Conservation (phyloP, 2,329 filamentous ascomycete genomes). For the Penicillium sp. region DNA sequence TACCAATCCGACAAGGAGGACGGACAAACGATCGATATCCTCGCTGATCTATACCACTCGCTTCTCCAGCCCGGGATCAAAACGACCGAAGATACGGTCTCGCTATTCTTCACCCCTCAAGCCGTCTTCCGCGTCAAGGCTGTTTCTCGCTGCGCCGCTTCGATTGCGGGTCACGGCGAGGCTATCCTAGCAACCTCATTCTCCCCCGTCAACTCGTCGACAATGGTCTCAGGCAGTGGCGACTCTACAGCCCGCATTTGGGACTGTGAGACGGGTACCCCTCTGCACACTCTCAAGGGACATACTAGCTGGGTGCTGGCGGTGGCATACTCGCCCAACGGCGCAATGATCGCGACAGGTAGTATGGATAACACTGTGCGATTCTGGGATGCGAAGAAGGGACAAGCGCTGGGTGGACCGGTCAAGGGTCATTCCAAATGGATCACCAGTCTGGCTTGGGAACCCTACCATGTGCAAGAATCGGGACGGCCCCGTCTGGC, state of each 20-base stretch:
- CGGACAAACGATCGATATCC: conserved; percentile 49
- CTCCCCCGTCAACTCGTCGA: conserved; percentile 74
- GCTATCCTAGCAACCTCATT: conserved; percentile 86
- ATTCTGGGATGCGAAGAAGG: conserved; percentile 83
- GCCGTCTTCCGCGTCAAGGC: conserved; percentile 92
- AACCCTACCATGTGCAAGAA: conserved; percentile 84
- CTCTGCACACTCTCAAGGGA: conserved; percentile 80
- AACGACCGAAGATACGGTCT: conserved; percentile 64
- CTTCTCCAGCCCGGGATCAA: conserved; percentile 56
- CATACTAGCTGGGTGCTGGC: conserved; percentile 90
- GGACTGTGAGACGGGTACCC: conserved; percentile 93
- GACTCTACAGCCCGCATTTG: conserved; percentile 91
- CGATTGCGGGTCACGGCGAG: conserved; percentile 88
- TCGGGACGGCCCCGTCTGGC: conserved; percentile 76
- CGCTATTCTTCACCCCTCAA: conserved; percentile 74
- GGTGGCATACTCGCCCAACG: conserved; percentile 85
- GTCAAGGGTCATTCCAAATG: conserved; percentile 88
- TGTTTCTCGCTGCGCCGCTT: conserved; percentile 85
- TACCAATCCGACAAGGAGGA: conserved; percentile 52
- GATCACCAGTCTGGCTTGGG: conserved; percentile 87
- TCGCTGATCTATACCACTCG: conserved; percentile 55
- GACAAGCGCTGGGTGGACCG: conserved; percentile 69
- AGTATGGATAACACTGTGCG: conserved; percentile 92
- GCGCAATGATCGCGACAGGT: conserved; percentile 78
- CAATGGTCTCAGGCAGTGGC: conserved; percentile 84